Percentiles rank a stretch among this genome's conserved stretches.
These are phyloP conservation scores for Neofusicoccum kwambonambiense DNA, from an alignment of 2,329 filamentous ascomycete genomes.

Conservation along the genomic window DNA sequence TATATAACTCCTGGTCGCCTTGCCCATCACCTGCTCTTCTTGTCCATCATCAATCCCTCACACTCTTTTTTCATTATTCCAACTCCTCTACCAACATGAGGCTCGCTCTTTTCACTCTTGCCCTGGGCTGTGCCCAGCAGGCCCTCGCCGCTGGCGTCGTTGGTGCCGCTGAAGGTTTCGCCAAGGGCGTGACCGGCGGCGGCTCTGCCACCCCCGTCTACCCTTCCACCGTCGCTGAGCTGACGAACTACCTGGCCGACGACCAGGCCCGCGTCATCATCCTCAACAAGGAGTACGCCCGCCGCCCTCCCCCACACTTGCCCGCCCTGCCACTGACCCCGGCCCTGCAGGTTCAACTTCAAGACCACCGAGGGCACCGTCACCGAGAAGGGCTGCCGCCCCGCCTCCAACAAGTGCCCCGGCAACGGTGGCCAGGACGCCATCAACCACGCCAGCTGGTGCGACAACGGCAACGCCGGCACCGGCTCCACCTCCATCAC, in stretches of 20 bases:
- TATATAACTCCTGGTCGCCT: slow-evolving; percentile 6
- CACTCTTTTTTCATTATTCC: not conserved
- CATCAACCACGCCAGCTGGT: slow-evolving; percentile 61
- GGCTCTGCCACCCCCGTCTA: slow-evolving; percentile 55
- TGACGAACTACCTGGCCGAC: slow-evolving; percentile 60
- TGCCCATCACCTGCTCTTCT: slow-evolving; percentile 1
- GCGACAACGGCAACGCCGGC: slow-evolving; percentile 57
- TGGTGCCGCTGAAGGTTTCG: slow-evolving; percentile 49
- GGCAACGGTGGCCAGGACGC: slow-evolving; percentile 59
- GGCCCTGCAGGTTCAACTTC: slow-evolving; percentile 48
- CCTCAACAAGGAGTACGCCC: slow-evolving; percentile 45
- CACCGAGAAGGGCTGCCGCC: slow-evolving; percentile 56
- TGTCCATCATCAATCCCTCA: not conserved
- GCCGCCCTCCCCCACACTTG: too few species aligned
- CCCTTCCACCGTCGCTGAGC: slow-evolving; percentile 54
- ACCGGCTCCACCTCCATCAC: slow-evolving; percentile 47
- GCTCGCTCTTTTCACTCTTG: slow-evolving; percentile 3
- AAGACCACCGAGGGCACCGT: slow-evolving; percentile 54
- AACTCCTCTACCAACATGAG: slow-evolving; percentile 5
- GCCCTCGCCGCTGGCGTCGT: slow-evolving; percentile 23
- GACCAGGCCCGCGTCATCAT: slow-evolving; percentile 56
- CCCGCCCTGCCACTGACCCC: too few species aligned
- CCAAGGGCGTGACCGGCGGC: slow-evolving; percentile 59
- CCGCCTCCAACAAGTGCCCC: slow-evolving; percentile 44
- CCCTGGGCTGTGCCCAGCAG: not conserved